Conservation (phyloP, 768 basidiomycete genomes). For the Neoboletus subvelutipes region DNA sequence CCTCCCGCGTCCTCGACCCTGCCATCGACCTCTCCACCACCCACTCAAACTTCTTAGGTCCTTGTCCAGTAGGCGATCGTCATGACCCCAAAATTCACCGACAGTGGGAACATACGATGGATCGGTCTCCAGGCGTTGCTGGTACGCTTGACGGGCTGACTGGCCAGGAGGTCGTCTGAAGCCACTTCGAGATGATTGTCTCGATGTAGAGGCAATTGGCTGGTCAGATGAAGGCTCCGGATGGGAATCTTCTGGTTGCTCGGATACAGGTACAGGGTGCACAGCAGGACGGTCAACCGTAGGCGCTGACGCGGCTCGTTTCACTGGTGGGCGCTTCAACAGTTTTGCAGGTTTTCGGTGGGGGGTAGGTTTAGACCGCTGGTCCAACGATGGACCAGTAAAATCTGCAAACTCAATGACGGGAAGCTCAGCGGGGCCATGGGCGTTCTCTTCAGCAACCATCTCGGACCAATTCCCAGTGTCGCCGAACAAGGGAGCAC, state of each 20-base stretch:
- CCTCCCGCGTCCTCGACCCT: constrained; percentile 64
- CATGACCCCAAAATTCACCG: constrained; percentile 93
- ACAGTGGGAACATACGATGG: constrained; percentile 89
- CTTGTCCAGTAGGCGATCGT: constrained; percentile 85
- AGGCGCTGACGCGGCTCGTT: constrained; percentile 36
- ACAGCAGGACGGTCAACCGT: constrained; percentile 26
- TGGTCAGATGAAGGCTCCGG: constrained; percentile 28
- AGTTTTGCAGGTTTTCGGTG: constrained; percentile 45
- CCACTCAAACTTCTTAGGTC: constrained; percentile 77
- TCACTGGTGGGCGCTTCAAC: constrained; percentile 36
- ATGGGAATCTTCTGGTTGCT: constrained; percentile 16
- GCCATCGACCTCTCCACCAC: constrained; percentile 85
- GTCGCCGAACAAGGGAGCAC: constrained; percentile 53
- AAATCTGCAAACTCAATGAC: constrained; percentile 79
- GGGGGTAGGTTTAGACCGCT: constrained; percentile 34
- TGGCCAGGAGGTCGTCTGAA: constrained; percentile 47
- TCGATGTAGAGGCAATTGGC: constrained; percentile 42
- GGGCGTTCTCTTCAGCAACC: constrained; percentile 70
- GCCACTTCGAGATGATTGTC: constrained; percentile 24
- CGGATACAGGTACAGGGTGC: constrained; percentile 14
- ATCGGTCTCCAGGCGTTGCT: constrained; percentile 76
- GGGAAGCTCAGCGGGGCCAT: constrained; percentile 66
- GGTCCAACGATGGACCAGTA: constrained; percentile 31
- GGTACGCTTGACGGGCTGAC: constrained; percentile 82
- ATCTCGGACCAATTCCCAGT: constrained; percentile 77